phyloP scores from a whole-genome alignment of 2,329 filamentous ascomycete species.

The Microascus cirrosus region DNA sequence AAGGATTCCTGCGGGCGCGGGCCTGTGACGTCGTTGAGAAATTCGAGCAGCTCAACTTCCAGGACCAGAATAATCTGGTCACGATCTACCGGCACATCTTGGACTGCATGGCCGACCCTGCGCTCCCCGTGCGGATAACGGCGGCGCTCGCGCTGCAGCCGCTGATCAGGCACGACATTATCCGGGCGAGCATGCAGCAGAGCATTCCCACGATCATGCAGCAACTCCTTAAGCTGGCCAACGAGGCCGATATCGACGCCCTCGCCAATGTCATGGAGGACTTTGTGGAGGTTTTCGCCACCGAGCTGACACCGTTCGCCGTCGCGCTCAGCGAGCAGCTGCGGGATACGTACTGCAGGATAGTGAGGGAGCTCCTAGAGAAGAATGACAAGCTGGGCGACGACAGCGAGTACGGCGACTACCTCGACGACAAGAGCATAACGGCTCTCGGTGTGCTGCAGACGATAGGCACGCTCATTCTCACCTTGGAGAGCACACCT shows the following conservation, averaged over 20 bases:
- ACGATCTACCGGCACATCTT: constrained; percentile 95
- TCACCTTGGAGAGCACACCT: constrained; percentile 92
- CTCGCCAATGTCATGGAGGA: constrained; percentile 99
- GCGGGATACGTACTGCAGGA: constrained; percentile 88
- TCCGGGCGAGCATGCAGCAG: constrained; percentile 89
- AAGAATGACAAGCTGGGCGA: constrained; percentile 69
- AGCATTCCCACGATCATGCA: constrained; percentile 99
- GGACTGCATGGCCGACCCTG: constrained; percentile 91
- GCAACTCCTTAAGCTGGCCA: constrained; percentile 89
- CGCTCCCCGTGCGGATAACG: constrained; percentile 86
- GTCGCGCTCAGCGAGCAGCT: constrained; percentile 93
- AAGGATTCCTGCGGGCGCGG: constrained; percentile 85
- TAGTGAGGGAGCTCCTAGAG: constrained; percentile 83
- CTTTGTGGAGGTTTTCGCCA: constrained; percentile 97
- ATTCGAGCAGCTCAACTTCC: constrained; percentile 94
- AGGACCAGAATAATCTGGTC: constrained; percentile 89
- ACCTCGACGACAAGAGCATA: constrained; percentile 96
- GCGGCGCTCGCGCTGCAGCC: constrained; percentile 90
- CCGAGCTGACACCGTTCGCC: constrained; percentile 91
- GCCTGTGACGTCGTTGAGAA: constrained; percentile 97
- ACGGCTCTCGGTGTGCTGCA: constrained; percentile 92
- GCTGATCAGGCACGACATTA: constrained; percentile 88
- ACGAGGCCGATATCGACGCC: constrained; percentile 95
- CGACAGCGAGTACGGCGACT: constrained; percentile 78
- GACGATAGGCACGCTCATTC: constrained; percentile 92